These are phyloP conservation scores for Hypoxylon sp. DNA, from an alignment of 2,329 filamentous ascomycete species.

Conservation along the genomic window DNA sequence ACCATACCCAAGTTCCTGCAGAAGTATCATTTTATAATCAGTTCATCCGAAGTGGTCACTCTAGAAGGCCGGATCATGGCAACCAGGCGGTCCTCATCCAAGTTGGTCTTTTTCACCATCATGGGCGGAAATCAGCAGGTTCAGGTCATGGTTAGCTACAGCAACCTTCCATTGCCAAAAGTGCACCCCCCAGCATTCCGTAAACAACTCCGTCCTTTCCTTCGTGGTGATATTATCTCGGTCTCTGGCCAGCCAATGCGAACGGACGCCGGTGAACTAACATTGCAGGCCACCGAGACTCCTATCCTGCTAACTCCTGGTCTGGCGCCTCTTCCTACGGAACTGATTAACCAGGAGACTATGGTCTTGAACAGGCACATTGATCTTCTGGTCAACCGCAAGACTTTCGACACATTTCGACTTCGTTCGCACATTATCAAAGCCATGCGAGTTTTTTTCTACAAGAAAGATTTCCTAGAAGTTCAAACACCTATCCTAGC, in stretches of 20 bases:
- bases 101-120: conserved; percentile 88
- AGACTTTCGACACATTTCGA: conserved; percentile 77
- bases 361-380: conserved; percentile 85
- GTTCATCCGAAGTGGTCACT: conserved; percentile 50
- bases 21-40: conserved; percentile 52
- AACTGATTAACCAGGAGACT: conserved; percentile 78
- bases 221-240: conserved; percentile 81
- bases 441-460: conserved; percentile 80
- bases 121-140: conserved; percentile 78
- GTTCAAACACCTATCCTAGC: conserved; percentile 93
- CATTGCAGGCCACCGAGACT: conserved; percentile 76
- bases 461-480: conserved; percentile 81
- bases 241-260: conserved; percentile 78
- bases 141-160: conserved; percentile 81
- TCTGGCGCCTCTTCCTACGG: conserved; percentile 82
- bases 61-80: conserved; percentile 54
- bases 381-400: conserved; percentile 83
- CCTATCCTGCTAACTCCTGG: conserved; percentile 83
- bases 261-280: conserved; percentile 81
- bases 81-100: conserved; percentile 67
- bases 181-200: conserved; percentile 65
- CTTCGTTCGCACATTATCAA: conserved; percentile 82
- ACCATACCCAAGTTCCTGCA: conserved; percentile 57
- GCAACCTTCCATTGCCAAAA: conserved; percentile 60
- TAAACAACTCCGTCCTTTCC: conserved; percentile 74